Conservation (phyloP, 2,329 filamentous ascomycete genomes). For the Fusarium sp. region DNA sequence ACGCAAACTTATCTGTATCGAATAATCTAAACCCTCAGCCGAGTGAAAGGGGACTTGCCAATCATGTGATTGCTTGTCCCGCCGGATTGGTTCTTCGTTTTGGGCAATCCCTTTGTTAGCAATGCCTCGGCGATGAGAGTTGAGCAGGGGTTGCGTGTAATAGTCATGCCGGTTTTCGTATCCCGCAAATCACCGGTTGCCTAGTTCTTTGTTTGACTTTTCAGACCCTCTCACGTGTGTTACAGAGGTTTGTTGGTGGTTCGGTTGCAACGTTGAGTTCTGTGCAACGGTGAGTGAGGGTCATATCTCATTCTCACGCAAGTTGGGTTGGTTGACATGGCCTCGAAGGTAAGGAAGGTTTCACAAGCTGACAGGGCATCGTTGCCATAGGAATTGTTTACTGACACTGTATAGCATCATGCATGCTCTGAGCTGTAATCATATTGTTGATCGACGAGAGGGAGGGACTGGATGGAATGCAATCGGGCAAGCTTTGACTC, state of each 20-base stretch:
- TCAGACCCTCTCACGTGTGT: slow-evolving; percentile 3
- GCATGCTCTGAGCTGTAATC: background rate
- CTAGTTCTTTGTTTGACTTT: slow-evolving; percentile 2
- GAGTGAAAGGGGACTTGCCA: slow-evolving; percentile 11
- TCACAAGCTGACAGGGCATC: no score
- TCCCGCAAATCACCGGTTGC: background rate
- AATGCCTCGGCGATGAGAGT: background rate
- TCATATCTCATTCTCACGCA: background rate
- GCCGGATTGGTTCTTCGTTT: slow-evolving; percentile 2
- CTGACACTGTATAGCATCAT: slow-evolving; percentile 8
- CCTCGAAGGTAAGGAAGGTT: background rate
- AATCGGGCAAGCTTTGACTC: background rate
- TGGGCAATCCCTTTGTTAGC: slow-evolving; percentile 5
- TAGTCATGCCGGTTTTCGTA: slow-evolving; percentile 1
- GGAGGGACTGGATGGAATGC: slow-evolving; percentile 3
- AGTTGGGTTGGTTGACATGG: background rate
- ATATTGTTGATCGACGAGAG: background rate
- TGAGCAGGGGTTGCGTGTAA: slow-evolving; percentile 7
- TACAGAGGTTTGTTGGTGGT: background rate
- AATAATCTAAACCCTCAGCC: slow-evolving; percentile 11
- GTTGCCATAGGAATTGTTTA: background rate
- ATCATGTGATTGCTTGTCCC: slow-evolving; percentile 25
- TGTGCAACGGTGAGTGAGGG: slow-evolving; percentile 2
- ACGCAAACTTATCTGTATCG: slow-evolving; percentile 3
- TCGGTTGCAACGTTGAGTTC: slow-evolving; percentile 25